Evolutionary conservation across 2,329 filamentous ascomycete species (phyloP).

Genomic region (Aureobasidium zeae): DNA sequence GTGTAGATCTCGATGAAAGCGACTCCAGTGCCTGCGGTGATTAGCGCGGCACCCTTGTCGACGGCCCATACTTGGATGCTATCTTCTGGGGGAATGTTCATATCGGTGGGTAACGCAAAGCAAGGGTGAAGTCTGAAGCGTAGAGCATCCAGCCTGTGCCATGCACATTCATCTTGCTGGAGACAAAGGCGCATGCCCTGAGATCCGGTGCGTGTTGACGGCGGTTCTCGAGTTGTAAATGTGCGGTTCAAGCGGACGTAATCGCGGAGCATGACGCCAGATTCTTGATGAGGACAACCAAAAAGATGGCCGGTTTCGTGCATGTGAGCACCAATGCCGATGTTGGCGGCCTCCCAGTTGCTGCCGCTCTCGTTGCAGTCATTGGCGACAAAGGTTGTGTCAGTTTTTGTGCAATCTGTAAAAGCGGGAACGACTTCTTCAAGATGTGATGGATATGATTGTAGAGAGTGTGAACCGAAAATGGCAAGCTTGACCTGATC

Average conservation of each 20-base stretch:
- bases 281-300: slow-evolving; percentile 81
- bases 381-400: slow-evolving; percentile 70
- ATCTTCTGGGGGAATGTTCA: slow-evolving; percentile 50
- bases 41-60: slow-evolving; percentile 64
- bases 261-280: slow-evolving; percentile 84
- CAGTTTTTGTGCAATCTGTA: slow-evolving; percentile 80
- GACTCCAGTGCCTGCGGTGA: slow-evolving; percentile 72
- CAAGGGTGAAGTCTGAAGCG: slow-evolving; percentile 85
- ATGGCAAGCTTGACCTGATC: slow-evolving; percentile 75
- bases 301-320: slow-evolving; percentile 87
- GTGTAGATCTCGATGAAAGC: slow-evolving; percentile 75
- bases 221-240: slow-evolving; percentile 73
- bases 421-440: slow-evolving; percentile 88
- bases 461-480: slow-evolving; percentile 84
- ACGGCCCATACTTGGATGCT: slow-evolving; percentile 81
- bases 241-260: slow-evolving; percentile 77
- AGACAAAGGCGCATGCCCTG: slow-evolving; percentile 65
- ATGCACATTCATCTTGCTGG: slow-evolving; percentile 73
- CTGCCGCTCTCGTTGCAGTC: slow-evolving; percentile 80
- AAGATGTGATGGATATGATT: slow-evolving; percentile 80
- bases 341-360: slow-evolving; percentile 90
- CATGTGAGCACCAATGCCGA: slow-evolving; percentile 85
- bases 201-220: slow-evolving; percentile 75
- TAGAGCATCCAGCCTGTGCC: slow-evolving; percentile 83
- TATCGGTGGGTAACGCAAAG: slow-evolving; percentile 74